Evolutionary conservation across 352 stramenopile genomes (phyloP).

Genomic region (Thalassiosira sp.): DNA sequence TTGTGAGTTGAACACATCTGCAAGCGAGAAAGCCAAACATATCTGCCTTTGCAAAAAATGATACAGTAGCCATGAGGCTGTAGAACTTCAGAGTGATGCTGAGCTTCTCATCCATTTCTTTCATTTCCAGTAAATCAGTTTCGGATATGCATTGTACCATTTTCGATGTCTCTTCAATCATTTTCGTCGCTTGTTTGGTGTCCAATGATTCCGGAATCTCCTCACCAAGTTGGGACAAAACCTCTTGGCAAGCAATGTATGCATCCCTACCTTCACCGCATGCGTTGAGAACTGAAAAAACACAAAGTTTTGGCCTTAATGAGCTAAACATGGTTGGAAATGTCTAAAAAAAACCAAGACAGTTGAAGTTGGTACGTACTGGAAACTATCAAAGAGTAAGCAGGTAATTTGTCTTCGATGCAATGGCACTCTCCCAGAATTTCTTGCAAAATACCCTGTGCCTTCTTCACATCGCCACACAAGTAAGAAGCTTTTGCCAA

Average conservation of each 20-base stretch:
- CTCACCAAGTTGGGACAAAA: constrained; percentile 10
- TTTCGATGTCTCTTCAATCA: constrained; percentile 18
- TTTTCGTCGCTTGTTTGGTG: constrained; percentile 1
- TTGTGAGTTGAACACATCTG: constrained; percentile 20
- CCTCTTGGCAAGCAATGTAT: not conserved
- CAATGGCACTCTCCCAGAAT: not conserved
- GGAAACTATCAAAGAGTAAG: not conserved
- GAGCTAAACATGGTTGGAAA: not conserved
- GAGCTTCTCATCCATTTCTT: constrained; percentile 8
- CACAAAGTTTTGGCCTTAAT: not conserved
- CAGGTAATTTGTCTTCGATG: not conserved
- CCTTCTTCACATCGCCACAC: not conserved
- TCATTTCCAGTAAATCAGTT: constrained; percentile 18
- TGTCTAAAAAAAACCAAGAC: not conserved
- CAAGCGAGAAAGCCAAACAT: constrained; percentile 16
- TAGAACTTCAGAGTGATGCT: constrained; percentile 35
- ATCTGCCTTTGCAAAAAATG: constrained; percentile 2
- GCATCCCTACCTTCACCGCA: not conserved
- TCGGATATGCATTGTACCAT: constrained; percentile 17
- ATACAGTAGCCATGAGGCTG: constrained; percentile 12
- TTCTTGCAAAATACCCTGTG: not conserved
- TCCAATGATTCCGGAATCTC: not conserved
- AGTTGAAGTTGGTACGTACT: not conserved
- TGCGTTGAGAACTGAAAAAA: not conserved
- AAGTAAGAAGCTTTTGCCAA: not conserved